Conservation (phyloP, 2,329 filamentous ascomycete species). For the Acrocalymma vagum region DNA sequence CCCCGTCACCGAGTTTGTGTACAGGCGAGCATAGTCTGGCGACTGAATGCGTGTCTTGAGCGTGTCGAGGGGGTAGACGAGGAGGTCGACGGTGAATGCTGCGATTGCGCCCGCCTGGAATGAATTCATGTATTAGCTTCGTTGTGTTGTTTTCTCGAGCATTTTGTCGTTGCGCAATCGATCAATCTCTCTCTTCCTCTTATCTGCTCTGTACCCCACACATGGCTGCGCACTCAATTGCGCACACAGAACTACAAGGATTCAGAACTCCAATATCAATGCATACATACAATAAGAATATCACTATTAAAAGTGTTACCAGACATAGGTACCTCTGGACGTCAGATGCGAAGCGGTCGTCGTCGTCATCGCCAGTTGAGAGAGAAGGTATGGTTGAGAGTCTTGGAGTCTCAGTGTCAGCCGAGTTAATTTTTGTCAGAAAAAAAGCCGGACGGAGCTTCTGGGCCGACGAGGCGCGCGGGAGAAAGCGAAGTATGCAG, state of each 20-base stretch:
- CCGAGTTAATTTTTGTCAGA: too few species aligned
- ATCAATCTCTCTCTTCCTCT: too few species aligned
- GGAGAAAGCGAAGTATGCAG: conserved; percentile 5
- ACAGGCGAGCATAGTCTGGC: conserved; percentile 75
- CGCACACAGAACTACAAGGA: background rate
- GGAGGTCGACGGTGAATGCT: conserved; percentile 83
- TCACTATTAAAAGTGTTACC: conserved; percentile 61
- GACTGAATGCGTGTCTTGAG: conserved; percentile 88
- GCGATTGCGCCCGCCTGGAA: conserved; percentile 82
- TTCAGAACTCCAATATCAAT: too few species aligned
- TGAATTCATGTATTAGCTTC: too few species aligned
- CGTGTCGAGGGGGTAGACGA: conserved; percentile 89
- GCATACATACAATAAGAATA: conserved; percentile 63
- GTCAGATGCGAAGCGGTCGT: background rate
- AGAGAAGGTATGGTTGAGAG: conserved; percentile 2
- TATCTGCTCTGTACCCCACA: too few species aligned
- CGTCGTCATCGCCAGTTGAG: background rate
- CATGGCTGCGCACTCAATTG: background rate
- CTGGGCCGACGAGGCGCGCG: too few species aligned
- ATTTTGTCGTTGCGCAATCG: too few species aligned
- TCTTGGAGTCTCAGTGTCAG: too few species aligned
- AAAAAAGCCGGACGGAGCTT: too few species aligned
- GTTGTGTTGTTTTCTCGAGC: conserved; percentile 1
- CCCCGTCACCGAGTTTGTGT: conserved; percentile 65
- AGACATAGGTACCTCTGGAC: conserved; percentile 32